Conservation (phyloP, 106 monocot genomes). For the Acorus gramineus region DNA sequence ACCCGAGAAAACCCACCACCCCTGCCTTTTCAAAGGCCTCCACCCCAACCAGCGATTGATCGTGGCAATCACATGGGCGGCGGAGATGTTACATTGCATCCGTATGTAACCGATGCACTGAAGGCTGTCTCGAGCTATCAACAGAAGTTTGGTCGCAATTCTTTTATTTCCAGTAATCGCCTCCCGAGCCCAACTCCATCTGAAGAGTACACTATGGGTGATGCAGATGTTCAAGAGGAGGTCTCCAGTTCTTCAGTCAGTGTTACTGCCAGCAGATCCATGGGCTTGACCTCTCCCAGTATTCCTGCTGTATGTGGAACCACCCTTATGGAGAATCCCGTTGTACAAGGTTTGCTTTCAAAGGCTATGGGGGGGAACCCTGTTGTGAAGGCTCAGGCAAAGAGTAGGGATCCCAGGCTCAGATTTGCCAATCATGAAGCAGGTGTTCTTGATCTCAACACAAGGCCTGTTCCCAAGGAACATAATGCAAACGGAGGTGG, state of each 20-base stretch:
- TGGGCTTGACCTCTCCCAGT: neutral
- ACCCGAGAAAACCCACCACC: constrained; percentile 44
- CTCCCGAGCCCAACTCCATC: constrained; percentile 97
- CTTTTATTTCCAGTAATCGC: constrained; percentile 28
- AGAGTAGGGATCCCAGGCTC: constrained; percentile 85
- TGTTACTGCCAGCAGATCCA: neutral
- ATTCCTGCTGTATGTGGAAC: constrained; percentile 9
- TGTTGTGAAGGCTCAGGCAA: constrained; percentile 29
- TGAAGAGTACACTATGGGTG: constrained; percentile 42
- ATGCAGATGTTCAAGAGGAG: constrained; percentile 43
- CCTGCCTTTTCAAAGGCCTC: constrained; percentile 23
- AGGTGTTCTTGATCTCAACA: constrained; percentile 8
- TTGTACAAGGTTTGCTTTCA: neutral
- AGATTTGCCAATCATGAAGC: constrained; percentile 35
- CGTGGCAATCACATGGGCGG: constrained; percentile 1
- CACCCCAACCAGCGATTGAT: constrained; percentile 6
- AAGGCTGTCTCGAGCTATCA: constrained; percentile 80
- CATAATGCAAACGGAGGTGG: constrained; percentile 6
- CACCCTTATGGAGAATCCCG: constrained; percentile 1
- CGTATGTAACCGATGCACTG: constrained; percentile 57
- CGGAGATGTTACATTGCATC: constrained; percentile 14
- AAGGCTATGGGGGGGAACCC: constrained; percentile 7
- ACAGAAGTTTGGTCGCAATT: constrained; percentile 50
- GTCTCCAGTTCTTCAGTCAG: constrained; percentile 50
- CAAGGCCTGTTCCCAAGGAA: neutral